Base-by-base conservation (phyloP, 129 eudicot genomes). In the Artemisia argyi region DNA sequence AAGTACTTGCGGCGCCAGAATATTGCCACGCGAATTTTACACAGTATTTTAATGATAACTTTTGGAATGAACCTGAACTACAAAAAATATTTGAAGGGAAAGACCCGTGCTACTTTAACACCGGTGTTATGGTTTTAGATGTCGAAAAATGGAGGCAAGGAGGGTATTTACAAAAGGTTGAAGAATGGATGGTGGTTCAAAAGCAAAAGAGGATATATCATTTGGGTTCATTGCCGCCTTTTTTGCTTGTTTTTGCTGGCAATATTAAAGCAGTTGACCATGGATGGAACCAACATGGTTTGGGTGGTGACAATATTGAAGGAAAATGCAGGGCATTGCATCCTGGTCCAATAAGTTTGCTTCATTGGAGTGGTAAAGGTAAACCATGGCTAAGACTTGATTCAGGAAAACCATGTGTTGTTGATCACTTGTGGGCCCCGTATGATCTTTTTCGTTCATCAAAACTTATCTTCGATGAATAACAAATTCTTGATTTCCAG, bases 321-420 rank as follows among this genome's bases (percentile, higher is more conserved):
- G 86, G 89, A n/a, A 85, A 72, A 69, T 85, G 89, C 16, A 78
- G 89, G 75, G 73, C 77, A 9, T 73, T 85, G 79, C 89, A 85
- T 73, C 89, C 86, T 6, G 89, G 89, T 53, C 84, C 89, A 39
- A 82, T 85, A 20, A 84, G 88, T 59, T 69, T 84, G 46, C 78
- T 84, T 24, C 88, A 84, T 80, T 84, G 88, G 88, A 84, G 89
- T 46, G 89, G 89, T 15, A 85, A 85, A 54, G 89, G 85, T 63
- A 85, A 85, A 81, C 89, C 89, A 51, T 85, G 89, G 89, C 72
- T 85, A 78, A 81, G 89, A 48, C 78, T 85, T 18, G 89, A 85
- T 61, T 81, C 84, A 3, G 77, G 86, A 51, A 85, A 82, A 39
- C 86, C 86, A 5, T 85, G 89, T 58, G 66, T 64, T 26, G 86